Percentiles rank a stretch among this genome's conserved stretches.
Evolutionary conservation across 495 filamentous ascomycete species (phyloP).

Genomic region (Aspergillus cavernicola): DNA sequence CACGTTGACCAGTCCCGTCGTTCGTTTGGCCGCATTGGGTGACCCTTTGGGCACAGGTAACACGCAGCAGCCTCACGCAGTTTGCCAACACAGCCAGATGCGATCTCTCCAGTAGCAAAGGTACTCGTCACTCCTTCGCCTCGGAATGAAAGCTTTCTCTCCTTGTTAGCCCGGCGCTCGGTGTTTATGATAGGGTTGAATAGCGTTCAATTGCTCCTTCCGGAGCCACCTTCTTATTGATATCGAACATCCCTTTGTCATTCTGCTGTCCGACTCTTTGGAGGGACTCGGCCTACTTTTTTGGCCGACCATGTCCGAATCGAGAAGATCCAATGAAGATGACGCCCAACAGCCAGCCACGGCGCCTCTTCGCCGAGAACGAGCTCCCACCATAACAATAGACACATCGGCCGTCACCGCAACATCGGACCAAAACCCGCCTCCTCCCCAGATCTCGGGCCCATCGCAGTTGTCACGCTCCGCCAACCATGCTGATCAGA

Average conservation of each 20-base stretch:
- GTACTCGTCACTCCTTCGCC: not conserved
- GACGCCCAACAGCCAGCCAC: slow-evolving; percentile 25
- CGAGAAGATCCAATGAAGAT: slow-evolving; percentile 20
- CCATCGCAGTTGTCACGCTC: slow-evolving; percentile 45
- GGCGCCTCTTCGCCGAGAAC: slow-evolving; percentile 40
- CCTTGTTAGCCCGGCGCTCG: not conserved
- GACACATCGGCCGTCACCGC: slow-evolving; percentile 65
- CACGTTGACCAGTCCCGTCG: not conserved
- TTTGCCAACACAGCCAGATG: not conserved
- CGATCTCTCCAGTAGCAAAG: not conserved
- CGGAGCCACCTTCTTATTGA: slow-evolving; percentile 24
- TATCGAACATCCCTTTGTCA: slow-evolving; percentile 16
- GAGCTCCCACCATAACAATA: slow-evolving; percentile 69
- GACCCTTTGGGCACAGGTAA: not conserved
- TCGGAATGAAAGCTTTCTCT: slow-evolving; percentile 8
- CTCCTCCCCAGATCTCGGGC: slow-evolving; percentile 26
- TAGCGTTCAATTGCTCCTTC: slow-evolving; percentile 15
- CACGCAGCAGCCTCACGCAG: not conserved
- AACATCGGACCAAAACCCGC: slow-evolving; percentile 21
- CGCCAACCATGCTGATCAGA: slow-evolving; percentile 39
- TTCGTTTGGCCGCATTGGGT: not conserved
- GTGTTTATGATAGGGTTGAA: slow-evolving; percentile 14
- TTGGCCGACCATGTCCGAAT: slow-evolving; percentile 34
- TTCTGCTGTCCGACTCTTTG: slow-evolving; percentile 7
- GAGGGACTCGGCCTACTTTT: slow-evolving; percentile 11